Evolutionary conservation across 129 eudicot genomes (phyloP).

Genomic region (Calendula officinalis): DNA sequence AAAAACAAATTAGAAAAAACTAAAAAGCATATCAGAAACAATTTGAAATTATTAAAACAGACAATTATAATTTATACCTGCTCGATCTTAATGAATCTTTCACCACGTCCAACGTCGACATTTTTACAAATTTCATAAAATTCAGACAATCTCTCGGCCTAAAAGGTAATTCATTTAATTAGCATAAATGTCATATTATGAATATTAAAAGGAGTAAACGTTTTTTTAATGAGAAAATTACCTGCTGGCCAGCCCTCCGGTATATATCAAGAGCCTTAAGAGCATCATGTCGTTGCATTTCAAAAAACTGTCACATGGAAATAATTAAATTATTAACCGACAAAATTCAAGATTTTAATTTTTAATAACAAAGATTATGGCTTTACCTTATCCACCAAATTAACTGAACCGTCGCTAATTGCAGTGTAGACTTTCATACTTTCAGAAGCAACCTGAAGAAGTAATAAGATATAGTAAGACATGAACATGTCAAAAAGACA

Average conservation of each 20-base stretch:
- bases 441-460: slow-evolving; percentile 69
- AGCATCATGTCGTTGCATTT: slow-evolving; percentile 75
- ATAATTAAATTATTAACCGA: slow-evolving; percentile 1
- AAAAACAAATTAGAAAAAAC: slow-evolving; percentile 6
- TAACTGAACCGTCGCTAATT: slow-evolving; percentile 63
- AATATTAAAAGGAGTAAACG: neutral
- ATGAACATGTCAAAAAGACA: slow-evolving; percentile 10
- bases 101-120: slow-evolving; percentile 52
- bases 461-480: slow-evolving; percentile 5
- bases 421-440: slow-evolving; percentile 65
- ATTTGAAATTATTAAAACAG: slow-evolving; percentile 11
- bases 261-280: slow-evolving; percentile 71
- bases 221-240: slow-evolving; percentile 9
- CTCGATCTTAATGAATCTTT: slow-evolving; percentile 52
- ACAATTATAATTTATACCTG: slow-evolving; percentile 36
- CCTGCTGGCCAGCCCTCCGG: slow-evolving; percentile 62
- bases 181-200: neutral
- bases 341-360: neutral
- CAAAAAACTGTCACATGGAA: slow-evolving; percentile 52
- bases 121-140: slow-evolving; percentile 61
- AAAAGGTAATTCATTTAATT: slow-evolving; percentile 21
- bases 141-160: slow-evolving; percentile 58
- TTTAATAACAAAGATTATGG: neutral
- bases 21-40: slow-evolving; percentile 2
- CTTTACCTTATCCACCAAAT: slow-evolving; percentile 65